Conservation (phyloP, 352 stramenopile genomes). For the Globisporangium nodosum region DNA sequence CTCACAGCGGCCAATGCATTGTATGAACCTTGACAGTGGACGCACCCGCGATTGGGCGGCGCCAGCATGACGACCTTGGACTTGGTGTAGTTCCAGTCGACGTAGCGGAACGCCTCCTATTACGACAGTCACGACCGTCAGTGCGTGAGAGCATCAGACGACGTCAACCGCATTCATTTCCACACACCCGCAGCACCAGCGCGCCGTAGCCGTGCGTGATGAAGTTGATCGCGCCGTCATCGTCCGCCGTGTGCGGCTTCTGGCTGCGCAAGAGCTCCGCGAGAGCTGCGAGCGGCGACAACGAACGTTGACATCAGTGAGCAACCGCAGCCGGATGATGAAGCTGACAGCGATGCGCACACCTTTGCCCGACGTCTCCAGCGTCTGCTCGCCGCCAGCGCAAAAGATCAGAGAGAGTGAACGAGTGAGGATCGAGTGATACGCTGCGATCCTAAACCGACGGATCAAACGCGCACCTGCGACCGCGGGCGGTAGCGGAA, state of each 20-base stretch:
- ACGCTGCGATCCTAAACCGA: too few species aligned
- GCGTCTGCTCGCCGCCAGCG: constrained; percentile 13
- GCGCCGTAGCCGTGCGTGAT: constrained; percentile 71
- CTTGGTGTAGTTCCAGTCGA: constrained; percentile 69
- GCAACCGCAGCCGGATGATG: background rate
- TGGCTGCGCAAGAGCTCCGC: constrained; percentile 39
- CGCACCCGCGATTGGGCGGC: constrained; percentile 61
- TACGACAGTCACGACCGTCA: background rate
- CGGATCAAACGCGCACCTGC: constrained; percentile 19
- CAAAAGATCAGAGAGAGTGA: background rate
- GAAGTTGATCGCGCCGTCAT: constrained; percentile 61
- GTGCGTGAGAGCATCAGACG: background rate
- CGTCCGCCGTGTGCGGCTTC: constrained; percentile 57
- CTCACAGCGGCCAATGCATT: background rate
- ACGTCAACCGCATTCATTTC: background rate
- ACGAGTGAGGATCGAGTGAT: too few species aligned
- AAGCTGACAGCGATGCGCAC: background rate
- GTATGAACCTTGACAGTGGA: background rate
- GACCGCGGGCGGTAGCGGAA: constrained; percentile 42
- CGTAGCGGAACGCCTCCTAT: constrained; percentile 62
- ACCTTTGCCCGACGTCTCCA: constrained; percentile 39
- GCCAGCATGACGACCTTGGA: constrained; percentile 74
- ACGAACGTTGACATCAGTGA: background rate
- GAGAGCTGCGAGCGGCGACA: constrained; percentile 21
- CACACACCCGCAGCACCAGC: constrained; percentile 49